Evolutionary conservation across 345 rosid species (phyloP).

Genomic region (Murraya paniculata): DNA sequence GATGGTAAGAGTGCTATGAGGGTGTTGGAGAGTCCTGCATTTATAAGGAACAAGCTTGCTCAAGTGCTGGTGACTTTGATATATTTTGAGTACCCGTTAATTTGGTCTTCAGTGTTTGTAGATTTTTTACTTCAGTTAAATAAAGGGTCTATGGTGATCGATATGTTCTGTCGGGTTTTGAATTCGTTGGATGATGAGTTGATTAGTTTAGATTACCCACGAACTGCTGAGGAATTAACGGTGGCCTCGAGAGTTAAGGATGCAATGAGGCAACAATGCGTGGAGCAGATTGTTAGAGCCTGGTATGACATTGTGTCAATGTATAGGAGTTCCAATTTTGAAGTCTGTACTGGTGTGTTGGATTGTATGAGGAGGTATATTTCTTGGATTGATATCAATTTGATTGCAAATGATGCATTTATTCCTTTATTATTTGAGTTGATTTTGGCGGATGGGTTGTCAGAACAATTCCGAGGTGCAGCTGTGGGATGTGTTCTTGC

Average conservation of each 20-base stretch:
- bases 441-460: constrained; percentile 56
- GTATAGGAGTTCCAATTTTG: constrained; percentile 68
- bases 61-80: constrained; percentile 85
- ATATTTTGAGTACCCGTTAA: constrained; percentile 81
- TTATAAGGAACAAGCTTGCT: constrained; percentile 91
- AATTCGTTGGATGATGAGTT: constrained; percentile 88
- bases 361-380: constrained; percentile 81
- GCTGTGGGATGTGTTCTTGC: constrained; percentile 85
- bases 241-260: constrained; percentile 83
- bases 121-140: constrained; percentile 63
- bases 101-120: constrained; percentile 79
- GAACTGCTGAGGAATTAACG: constrained; percentile 55
- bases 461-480: constrained; percentile 74
- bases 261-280: constrained; percentile 93
- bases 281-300: constrained; percentile 77
- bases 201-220: constrained; percentile 85
- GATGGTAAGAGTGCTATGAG: constrained; percentile 49
- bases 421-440: constrained; percentile 74
- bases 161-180: constrained; percentile 91
- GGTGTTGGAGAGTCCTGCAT: constrained; percentile 64
- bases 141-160: constrained; percentile 68
- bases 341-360: constrained; percentile 61
- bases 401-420: constrained; percentile 74
- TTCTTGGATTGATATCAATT: constrained; percentile 89
- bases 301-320: constrained; percentile 76